Conservation (phyloP, 805 yeast genomes). For the Metschnikowia kofuensis region DNA sequence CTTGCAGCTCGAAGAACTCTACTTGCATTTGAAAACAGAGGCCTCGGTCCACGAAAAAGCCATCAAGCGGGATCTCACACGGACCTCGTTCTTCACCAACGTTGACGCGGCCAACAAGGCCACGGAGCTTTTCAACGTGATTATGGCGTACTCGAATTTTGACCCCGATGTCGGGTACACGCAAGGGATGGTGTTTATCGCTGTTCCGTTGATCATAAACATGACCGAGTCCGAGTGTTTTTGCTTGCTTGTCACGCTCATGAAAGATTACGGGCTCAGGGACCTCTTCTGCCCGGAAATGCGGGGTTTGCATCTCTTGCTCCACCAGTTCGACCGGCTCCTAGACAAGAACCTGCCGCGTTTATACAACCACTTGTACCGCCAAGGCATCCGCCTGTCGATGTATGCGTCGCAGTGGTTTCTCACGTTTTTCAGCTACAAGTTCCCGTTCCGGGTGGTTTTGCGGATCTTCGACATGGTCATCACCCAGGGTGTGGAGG, state of each 20-base stretch:
- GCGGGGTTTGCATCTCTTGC: slow-evolving; percentile 84
- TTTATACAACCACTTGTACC: slow-evolving; percentile 68
- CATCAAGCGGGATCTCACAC: slow-evolving; percentile 75
- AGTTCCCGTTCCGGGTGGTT: slow-evolving; percentile 87
- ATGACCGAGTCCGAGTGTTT: slow-evolving; percentile 84
- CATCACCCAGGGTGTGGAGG: slow-evolving; percentile 87
- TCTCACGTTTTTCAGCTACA: slow-evolving; percentile 89
- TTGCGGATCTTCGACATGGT: slow-evolving; percentile 83
- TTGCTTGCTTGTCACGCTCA: slow-evolving; percentile 71
- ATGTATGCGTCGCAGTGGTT: slow-evolving; percentile 99
- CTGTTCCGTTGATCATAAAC: slow-evolving; percentile 79
- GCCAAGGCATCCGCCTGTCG: slow-evolving; percentile 86
- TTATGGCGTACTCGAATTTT: slow-evolving; percentile 79
- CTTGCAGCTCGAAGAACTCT: slow-evolving; percentile 57
- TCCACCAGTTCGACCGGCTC: slow-evolving; percentile 88
- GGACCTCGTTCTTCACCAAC: slow-evolving; percentile 77
- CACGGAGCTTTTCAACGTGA: slow-evolving; percentile 66
- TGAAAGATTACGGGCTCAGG: slow-evolving; percentile 82
- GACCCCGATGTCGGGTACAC: slow-evolving; percentile 97
- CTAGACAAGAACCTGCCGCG: slow-evolving; percentile 74
- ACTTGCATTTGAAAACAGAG: slow-evolving; percentile 46
- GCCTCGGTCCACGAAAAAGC: slow-evolving; percentile 66
- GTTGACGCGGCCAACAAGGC: slow-evolving; percentile 52
- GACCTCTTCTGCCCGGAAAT: slow-evolving; percentile 80
- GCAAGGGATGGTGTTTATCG: slow-evolving; percentile 95